Base-by-base conservation (phyloP, 2,329 filamentous ascomycete species). In the Fusarium verrucosum region DNA sequence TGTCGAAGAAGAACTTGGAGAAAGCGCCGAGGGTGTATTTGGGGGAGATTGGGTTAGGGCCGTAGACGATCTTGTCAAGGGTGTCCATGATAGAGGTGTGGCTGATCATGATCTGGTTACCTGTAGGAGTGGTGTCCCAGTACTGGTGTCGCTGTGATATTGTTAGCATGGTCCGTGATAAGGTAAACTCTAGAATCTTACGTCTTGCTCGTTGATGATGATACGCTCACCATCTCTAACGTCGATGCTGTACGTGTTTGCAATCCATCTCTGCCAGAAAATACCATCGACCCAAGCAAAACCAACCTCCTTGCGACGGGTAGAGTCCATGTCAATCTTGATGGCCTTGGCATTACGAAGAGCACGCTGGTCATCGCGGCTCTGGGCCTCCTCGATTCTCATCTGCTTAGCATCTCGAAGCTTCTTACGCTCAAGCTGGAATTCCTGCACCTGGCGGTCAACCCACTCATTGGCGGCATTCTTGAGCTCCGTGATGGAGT, bases 201-300 rank as follows among this genome's bases (percentile, higher is more conserved):
- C 93, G 77, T 96, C 93, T 82, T 98, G 92, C 71, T 99, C 95
- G 69, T 97, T 97, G 79, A 99, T 95, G 58, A 99, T 90, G 52
- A 99, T 92, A 63, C 92, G 88, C 77, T 98, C 95, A 43, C 94
- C 94, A 63, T 95, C 89, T 73, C 86, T 89, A 61, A 95, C 89
- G 70, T 96, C 91, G 68, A 98, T 90, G 51, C 94, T 94, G 73
- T 96, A 99, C 0, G 94, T 97, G n/a, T 90, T 94, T 68, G 90
- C 86, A 66, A 99, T 87, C 95, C 95, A 99, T 62, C 94, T 87
- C 78, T 98, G 94, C 95, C 95, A 99, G 77, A 98, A 98, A 9
- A 92, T 87, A 46, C 94, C 93, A 75, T 99, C 95, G 13, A 98
- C 92, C 95, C 95, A 99, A 13, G 95, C 95, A 77, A 99, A 99